Evolutionary conservation across 2,329 filamentous ascomycete genomes (phyloP).

Genomic region (Hymenoscyphus repandus): DNA sequence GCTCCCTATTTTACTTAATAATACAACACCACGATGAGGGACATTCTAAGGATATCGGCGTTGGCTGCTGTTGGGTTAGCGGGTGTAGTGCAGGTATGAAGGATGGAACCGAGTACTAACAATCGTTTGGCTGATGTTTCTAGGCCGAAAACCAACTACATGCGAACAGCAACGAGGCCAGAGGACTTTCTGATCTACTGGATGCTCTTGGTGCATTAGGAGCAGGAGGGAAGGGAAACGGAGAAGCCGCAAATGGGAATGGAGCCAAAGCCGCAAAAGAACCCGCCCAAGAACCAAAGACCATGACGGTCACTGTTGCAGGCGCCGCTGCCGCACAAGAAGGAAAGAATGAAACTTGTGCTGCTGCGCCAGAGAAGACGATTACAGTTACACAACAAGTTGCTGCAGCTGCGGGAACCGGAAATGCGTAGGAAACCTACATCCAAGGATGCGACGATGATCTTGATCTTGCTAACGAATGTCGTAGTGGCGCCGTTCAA

Average conservation of each 20-base stretch:
- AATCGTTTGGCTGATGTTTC: slow-evolving; percentile 1
- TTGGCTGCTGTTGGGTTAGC: slow-evolving; percentile 18
- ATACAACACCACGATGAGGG: slow-evolving; percentile 19
- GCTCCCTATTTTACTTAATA: slow-evolving; percentile 4
- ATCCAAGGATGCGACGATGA: not conserved
- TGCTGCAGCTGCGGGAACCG: slow-evolving; percentile 13
- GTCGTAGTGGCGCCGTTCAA: slow-evolving; percentile 18
- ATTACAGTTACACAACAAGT: slow-evolving; percentile 35
- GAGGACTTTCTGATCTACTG: slow-evolving; percentile 17
- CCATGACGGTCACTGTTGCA: not conserved
- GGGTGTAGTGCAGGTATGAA: slow-evolving; percentile 22
- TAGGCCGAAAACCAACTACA: slow-evolving; percentile 13
- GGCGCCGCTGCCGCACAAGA: not conserved
- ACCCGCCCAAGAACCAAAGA: not conserved
- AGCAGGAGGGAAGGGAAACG: slow-evolving; percentile 1
- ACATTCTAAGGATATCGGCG: slow-evolving; percentile 17
- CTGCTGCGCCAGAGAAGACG: slow-evolving; percentile 2
- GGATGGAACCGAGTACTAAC: not conserved
- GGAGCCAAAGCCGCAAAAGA: not conserved
- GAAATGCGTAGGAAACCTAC: slow-evolving; percentile 10
- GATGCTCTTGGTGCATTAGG: slow-evolving; percentile 16
- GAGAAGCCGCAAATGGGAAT: slow-evolving; percentile 3
- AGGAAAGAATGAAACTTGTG: slow-evolving; percentile 3
- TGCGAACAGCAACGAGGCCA: slow-evolving; percentile 5
- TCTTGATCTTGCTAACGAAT: no score